Percentiles rank a stretch among this genome's conserved stretches.
These are phyloP conservation scores for Bipolaris cookei DNA, from an alignment of 2,329 filamentous ascomycete genomes.

Conservation along the genomic window DNA sequence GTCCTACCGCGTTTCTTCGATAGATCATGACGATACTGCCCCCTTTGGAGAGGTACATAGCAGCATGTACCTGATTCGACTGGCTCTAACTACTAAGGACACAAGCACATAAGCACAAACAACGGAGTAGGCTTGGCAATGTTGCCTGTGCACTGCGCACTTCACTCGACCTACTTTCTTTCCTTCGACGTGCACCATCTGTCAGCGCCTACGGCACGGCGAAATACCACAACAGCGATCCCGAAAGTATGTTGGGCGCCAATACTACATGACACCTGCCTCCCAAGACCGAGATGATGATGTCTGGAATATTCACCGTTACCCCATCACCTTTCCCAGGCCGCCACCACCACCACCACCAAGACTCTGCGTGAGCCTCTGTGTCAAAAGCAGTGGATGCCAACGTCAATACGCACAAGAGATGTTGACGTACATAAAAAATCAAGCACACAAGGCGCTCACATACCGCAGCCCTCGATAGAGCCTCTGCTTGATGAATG, in stretches of 20 bases:
- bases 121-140: background rate
- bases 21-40: background rate
- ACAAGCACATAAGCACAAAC: background rate
- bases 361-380: background rate
- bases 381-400: background rate
- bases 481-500: background rate
- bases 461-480: background rate
- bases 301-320: background rate
- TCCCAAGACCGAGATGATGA: conserved; percentile 11
- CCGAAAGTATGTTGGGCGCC: conserved; percentile 11
- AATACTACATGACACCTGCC: conserved; percentile 1
- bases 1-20: background rate
- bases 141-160: background rate
- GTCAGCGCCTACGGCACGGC: conserved; percentile 13
- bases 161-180: background rate
- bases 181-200: background rate
- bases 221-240: conserved; percentile 10
- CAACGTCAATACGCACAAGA: background rate
- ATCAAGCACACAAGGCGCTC: no score
- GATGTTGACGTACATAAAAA: background rate
- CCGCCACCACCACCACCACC: background rate
- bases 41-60: background rate
- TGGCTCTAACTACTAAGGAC: background rate
- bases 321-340: background rate
- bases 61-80: background rate